Conservation (phyloP, 2,329 filamentous ascomycete species). For the Huntiella bhutanensis region DNA sequence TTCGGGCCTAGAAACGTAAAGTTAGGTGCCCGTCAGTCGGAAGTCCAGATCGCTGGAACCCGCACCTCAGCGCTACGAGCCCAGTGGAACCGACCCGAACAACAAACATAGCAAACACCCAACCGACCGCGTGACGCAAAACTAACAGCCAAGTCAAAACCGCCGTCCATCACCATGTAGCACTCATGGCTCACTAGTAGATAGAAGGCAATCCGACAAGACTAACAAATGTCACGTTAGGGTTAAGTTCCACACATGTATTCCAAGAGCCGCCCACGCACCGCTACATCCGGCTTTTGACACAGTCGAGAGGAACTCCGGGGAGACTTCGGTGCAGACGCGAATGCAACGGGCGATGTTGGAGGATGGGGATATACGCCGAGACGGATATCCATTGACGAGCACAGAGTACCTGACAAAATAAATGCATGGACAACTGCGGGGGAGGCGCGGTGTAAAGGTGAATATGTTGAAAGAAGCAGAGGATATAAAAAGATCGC, state of each 20-base stretch:
- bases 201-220: constrained; percentile 4
- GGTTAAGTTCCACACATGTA: constrained; percentile 86
- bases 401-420: neutral
- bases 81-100: constrained; percentile 17
- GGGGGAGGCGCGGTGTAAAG: constrained; percentile 51
- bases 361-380: constrained; percentile 18
- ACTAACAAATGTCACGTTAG: constrained; percentile 51
- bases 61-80: constrained; percentile 1
- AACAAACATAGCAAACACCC: constrained; percentile 38
- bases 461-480: neutral
- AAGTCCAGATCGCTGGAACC: neutral
- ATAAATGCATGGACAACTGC: constrained; percentile 49
- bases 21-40: constrained; percentile 31
- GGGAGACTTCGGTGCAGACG: constrained; percentile 20
- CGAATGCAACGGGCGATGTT: constrained; percentile 24
- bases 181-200: neutral
- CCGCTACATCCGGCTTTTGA: neutral
- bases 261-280: constrained; percentile 23
- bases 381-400: constrained; percentile 2
- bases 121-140: constrained; percentile 49
- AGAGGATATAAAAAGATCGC: no score
- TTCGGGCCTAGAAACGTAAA: constrained; percentile 30
- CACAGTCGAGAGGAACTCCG: constrained; percentile 23
- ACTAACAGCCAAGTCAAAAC: constrained; percentile 22
- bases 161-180: no score